phyloP scores from a whole-genome alignment of 148 eudicot genomes.

The Cornus controversa region DNA sequence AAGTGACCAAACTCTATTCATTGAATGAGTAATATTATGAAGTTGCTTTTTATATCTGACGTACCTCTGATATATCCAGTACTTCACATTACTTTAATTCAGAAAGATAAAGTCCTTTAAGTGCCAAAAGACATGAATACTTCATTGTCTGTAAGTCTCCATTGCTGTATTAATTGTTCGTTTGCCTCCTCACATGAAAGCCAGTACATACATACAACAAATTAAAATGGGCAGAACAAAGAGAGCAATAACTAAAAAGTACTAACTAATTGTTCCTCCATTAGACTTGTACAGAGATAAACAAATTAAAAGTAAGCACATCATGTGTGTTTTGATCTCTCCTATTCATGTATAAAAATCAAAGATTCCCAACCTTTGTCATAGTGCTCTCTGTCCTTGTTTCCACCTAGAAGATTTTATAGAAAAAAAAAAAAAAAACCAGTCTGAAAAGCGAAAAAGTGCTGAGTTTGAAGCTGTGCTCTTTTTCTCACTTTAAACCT shows the following conservation, averaged over 20 bases:
- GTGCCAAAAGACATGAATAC: background rate
- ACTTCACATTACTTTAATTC: background rate
- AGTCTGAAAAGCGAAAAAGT: constrained; percentile 1
- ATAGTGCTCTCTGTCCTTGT: constrained; percentile 18
- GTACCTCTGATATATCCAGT: background rate
- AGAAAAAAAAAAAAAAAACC: background rate
- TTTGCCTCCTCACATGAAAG: background rate
- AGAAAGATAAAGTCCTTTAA: background rate
- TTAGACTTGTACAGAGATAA: background rate
- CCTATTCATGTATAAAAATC: background rate
- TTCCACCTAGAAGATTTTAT: background rate
- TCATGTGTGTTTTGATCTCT: background rate
- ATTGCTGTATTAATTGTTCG: background rate
- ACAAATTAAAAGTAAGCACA: background rate
- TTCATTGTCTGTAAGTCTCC: background rate
- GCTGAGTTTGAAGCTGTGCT: background rate
- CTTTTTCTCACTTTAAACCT: background rate
- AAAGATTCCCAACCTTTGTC: constrained; percentile 12
- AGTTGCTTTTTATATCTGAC: background rate
- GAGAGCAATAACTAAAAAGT: too few relatives aligned
- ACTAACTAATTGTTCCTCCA: background rate
- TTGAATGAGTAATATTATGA: background rate
- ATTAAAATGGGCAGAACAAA: background rate
- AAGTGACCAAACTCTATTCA: background rate
- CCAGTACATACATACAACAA: background rate